These are phyloP conservation scores for Chaetomium tenue DNA, from an alignment of 495 filamentous ascomycete species.

Conservation along the genomic window DNA sequence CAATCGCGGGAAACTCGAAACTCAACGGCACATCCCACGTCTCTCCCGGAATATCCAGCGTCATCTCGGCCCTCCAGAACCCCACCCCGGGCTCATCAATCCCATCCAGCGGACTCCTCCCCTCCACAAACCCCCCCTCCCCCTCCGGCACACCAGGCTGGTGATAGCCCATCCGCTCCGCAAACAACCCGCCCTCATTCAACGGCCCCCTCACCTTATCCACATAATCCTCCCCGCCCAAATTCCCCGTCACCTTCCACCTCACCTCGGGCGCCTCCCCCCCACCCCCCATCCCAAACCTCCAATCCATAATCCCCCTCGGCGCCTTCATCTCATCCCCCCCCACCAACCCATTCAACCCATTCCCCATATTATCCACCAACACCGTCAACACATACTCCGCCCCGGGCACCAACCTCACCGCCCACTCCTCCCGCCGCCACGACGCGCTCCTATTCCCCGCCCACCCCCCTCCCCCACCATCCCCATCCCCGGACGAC, in stretches of 20 bases:
- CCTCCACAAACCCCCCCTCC: slow-evolving; percentile 45
- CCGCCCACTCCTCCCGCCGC: slow-evolving; percentile 23
- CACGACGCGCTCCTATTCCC: slow-evolving; percentile 60
- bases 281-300: slow-evolving; percentile 42
- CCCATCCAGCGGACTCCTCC: slow-evolving; percentile 51
- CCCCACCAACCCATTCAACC: slow-evolving; percentile 61
- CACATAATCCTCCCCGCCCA: slow-evolving; percentile 67
- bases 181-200: slow-evolving; percentile 72
- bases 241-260: slow-evolving; percentile 79
- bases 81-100: slow-evolving; percentile 55
- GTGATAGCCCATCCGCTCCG: slow-evolving; percentile 69
- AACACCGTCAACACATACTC: slow-evolving; percentile 66
- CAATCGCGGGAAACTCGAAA: slow-evolving; percentile 59
- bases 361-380: slow-evolving; percentile 70
- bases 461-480: slow-evolving; percentile 32
- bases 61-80: slow-evolving; percentile 62
- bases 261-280: slow-evolving; percentile 41
- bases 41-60: slow-evolving; percentile 52
- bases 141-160: slow-evolving; percentile 58
- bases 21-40: slow-evolving; percentile 61
- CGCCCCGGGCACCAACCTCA: slow-evolving; percentile 55
- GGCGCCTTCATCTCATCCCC: slow-evolving; percentile 65
- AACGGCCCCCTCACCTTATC: slow-evolving; percentile 68
- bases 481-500: too few species aligned
- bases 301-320: slow-evolving; percentile 65